Conservation (phyloP, 2,329 filamentous ascomycete species). For the Knoxdaviesia capensis region DNA sequence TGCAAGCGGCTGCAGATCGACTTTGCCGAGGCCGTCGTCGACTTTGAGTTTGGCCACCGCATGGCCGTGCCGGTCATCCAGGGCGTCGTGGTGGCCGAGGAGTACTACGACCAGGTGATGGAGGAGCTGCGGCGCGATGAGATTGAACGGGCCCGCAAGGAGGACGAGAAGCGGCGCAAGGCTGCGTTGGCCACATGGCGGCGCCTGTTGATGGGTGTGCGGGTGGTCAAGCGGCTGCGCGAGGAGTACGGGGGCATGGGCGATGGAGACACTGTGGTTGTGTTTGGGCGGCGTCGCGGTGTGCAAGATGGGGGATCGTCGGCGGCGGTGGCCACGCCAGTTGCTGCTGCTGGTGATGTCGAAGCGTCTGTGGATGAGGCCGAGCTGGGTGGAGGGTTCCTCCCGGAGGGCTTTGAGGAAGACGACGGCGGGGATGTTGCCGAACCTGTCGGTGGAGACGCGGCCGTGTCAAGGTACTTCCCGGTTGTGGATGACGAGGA, state of each 20-base stretch:
- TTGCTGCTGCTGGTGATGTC: no score
- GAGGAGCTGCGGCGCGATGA: constrained; percentile 65
- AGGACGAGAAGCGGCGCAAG: constrained; percentile 66
- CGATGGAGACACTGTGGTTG: constrained; percentile 21
- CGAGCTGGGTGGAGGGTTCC: constrained; percentile 39
- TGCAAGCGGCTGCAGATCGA: constrained; percentile 74
- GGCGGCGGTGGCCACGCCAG: neutral
- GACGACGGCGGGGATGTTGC: constrained; percentile 17
- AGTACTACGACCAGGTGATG: constrained; percentile 54
- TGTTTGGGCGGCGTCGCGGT: constrained; percentile 22
- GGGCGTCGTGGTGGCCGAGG: constrained; percentile 72
- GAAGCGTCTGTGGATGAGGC: constrained; percentile 17
- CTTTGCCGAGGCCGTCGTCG: constrained; percentile 84
- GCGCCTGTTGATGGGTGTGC: constrained; percentile 68
- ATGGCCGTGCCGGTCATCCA: constrained; percentile 85
- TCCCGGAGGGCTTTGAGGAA: constrained; percentile 34
- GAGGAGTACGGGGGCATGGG: constrained; percentile 53
- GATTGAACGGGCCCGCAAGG: constrained; percentile 53
- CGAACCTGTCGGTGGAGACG: constrained; percentile 2
- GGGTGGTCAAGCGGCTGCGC: constrained; percentile 58
- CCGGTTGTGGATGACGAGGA: constrained; percentile 23
- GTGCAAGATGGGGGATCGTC: constrained; percentile 2
- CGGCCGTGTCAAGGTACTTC: constrained; percentile 24
- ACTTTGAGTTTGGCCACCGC: constrained; percentile 88
- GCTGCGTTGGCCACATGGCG: constrained; percentile 60